A percentile compares a stretch with the other conserved stretches of the same genome.
These are phyloP conservation scores for Planoprotostelium fungivorum DNA, from an alignment of 78 protist species.

Conservation along the genomic window DNA sequence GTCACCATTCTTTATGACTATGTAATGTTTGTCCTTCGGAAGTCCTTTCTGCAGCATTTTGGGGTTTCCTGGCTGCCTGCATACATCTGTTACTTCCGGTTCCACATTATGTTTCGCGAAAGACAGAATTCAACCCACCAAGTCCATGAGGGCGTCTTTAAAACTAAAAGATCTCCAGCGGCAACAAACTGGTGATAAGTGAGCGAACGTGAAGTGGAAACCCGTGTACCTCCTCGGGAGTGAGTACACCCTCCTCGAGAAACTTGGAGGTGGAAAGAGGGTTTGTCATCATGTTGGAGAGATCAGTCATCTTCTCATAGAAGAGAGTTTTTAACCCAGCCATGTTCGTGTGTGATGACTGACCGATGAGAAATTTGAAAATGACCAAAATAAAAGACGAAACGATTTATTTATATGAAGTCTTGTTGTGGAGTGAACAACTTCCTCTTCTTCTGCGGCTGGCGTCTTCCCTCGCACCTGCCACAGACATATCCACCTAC, in stretches of 20 bases:
- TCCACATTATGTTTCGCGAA: background rate
- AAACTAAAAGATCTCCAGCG: conserved; percentile 92
- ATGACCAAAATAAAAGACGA: too few relatives aligned
- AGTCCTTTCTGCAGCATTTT: conserved; percentile 25
- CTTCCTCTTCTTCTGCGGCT: too few relatives aligned
- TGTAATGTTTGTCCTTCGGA: conserved; percentile 89
- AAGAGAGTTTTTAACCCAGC: background rate
- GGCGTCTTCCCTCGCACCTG: too few relatives aligned
- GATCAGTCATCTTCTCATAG: background rate
- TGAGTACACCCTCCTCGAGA: conserved; percentile 83
- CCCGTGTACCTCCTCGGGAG: conserved; percentile 83
- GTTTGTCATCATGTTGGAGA: conserved; percentile 18
- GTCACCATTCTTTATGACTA: conserved; percentile 76
- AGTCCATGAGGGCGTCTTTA: conserved; percentile 90
- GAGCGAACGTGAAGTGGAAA: background rate
- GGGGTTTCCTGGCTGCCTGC: background rate
- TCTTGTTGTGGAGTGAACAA: too few relatives aligned
- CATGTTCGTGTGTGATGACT: too few relatives aligned
- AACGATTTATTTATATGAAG: too few relatives aligned
- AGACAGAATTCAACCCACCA: too few relatives aligned
- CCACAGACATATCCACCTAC: too few relatives aligned
- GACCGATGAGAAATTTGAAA: too few relatives aligned
- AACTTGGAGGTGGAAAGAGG: conserved; percentile 72
- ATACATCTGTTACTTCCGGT: background rate
- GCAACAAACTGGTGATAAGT: conserved; percentile 65